Conservation (phyloP, 768 basidiomycete species). For the Mycena kentingensis region DNA sequence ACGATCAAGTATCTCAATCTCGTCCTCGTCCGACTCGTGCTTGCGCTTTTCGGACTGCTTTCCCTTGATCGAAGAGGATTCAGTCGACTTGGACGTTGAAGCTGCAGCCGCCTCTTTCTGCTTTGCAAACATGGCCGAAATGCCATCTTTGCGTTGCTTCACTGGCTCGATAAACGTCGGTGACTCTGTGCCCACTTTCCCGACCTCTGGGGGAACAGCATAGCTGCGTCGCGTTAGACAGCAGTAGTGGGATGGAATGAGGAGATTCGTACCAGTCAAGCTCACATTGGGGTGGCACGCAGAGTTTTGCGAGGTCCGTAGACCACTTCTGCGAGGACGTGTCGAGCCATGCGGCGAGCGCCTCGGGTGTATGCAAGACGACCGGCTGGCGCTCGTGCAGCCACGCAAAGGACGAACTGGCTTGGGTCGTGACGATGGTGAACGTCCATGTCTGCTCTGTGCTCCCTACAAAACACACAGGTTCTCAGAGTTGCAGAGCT, state of each 20-base stretch:
- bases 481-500: background rate
- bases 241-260: background rate
- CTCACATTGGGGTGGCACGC: conserved; percentile 51
- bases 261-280: conserved; percentile 64
- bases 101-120: conserved; percentile 40
- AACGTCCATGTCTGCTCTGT: conserved; percentile 73
- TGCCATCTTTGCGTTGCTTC: conserved; percentile 79
- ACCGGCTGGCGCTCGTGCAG: conserved; percentile 92
- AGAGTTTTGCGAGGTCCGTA: conserved; percentile 54
- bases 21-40: background rate
- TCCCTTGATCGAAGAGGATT: background rate
- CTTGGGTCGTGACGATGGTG: conserved; percentile 84
- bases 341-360: conserved; percentile 79
- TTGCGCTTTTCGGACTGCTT: conserved; percentile 8
- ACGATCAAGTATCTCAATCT: background rate
- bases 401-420: conserved; percentile 73
- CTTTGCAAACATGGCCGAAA: conserved; percentile 77
- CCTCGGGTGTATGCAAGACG: conserved; percentile 63
- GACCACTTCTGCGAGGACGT: conserved; percentile 69
- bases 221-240: conserved; percentile 54
- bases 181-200: conserved; percentile 86
- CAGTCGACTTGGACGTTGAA: conserved; percentile 1
- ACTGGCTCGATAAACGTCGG: conserved; percentile 82
- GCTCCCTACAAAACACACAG: conserved; percentile 40
- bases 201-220: conserved; percentile 86